A percentile compares a stretch with the other conserved stretches of the same genome.
These are phyloP conservation scores for Ploettnerulaceae sp. DNA, from an alignment of 2,329 filamentous ascomycete species.

Conservation along the genomic window DNA sequence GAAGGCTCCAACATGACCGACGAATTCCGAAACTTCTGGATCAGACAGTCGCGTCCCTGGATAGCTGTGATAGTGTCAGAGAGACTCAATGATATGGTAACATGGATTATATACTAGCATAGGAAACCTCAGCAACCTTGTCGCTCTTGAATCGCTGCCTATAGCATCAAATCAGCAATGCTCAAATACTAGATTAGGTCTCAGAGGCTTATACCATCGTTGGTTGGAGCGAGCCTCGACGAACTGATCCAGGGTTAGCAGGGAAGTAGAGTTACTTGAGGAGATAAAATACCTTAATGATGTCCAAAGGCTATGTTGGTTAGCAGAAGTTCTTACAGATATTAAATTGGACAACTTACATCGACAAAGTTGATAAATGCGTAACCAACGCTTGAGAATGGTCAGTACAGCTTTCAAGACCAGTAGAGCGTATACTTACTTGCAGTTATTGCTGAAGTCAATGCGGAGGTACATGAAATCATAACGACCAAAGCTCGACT, in stretches of 20 bases:
- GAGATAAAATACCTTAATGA: constrained; percentile 52
- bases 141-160: constrained; percentile 77
- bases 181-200: not conserved
- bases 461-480: constrained; percentile 96
- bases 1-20: constrained; percentile 86
- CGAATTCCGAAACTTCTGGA: constrained; percentile 95
- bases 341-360: constrained; percentile 43
- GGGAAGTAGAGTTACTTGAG: constrained; percentile 9
- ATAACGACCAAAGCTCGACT: constrained; percentile 74
- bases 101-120: constrained; percentile 66
- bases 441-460: constrained; percentile 79
- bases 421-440: constrained; percentile 48
- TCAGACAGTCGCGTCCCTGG: constrained; percentile 83
- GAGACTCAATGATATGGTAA: constrained; percentile 1
- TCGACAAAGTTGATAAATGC: constrained; percentile 94
- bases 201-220: constrained; percentile 50
- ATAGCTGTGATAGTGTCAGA: constrained; percentile 55
- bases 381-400: constrained; percentile 74
- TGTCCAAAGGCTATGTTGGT: constrained; percentile 59
- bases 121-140: constrained; percentile 86
- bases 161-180: not conserved
- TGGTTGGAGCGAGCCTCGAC: constrained; percentile 65
- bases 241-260: constrained; percentile 48
- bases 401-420: not conserved
- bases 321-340: constrained; percentile 30